Percentiles rank a stretch among this genome's conserved stretches.
Evolutionary conservation across 768 basidiomycete genomes (phyloP).

Genomic region (Hygrocybe coccinea): DNA sequence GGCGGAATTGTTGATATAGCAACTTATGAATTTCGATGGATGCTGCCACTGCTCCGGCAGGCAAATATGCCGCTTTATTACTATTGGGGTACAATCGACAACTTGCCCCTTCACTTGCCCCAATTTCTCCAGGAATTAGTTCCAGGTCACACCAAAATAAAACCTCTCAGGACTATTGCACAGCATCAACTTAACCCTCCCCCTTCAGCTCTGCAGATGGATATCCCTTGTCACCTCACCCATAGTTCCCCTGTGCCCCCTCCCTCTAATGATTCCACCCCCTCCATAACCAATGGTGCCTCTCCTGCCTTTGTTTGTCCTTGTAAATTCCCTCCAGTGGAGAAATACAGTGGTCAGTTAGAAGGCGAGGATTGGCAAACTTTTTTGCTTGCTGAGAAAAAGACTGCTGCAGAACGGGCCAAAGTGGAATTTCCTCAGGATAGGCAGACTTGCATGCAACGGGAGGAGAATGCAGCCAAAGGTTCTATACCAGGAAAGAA

Average conservation of each 20-base stretch:
- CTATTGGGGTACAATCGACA: conserved; percentile 1
- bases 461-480: conserved; percentile 14
- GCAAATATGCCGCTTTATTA: neutral
- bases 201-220: neutral
- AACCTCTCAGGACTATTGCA: neutral
- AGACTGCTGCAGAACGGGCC: neutral
- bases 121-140: neutral
- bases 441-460: neutral
- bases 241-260: neutral
- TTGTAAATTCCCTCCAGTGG: neutral
- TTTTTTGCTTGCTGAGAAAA: conserved; percentile 7
- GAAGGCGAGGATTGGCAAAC: neutral
- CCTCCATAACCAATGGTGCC: neutral
- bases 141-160: neutral
- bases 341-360: conserved; percentile 1
- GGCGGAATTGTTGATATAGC: conserved; percentile 1
- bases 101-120: neutral
- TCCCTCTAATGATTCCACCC: neutral
- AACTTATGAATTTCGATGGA: neutral
- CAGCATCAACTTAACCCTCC: neutral
- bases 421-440: neutral
- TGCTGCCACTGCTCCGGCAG: neutral
- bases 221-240: neutral
- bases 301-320: neutral
- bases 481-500: conserved; percentile 16